A percentile compares a stretch with the other conserved stretches of the same genome.
Conservation (phyloP, 1,139 yeast species). For the Ogataea hybrid region DNA sequence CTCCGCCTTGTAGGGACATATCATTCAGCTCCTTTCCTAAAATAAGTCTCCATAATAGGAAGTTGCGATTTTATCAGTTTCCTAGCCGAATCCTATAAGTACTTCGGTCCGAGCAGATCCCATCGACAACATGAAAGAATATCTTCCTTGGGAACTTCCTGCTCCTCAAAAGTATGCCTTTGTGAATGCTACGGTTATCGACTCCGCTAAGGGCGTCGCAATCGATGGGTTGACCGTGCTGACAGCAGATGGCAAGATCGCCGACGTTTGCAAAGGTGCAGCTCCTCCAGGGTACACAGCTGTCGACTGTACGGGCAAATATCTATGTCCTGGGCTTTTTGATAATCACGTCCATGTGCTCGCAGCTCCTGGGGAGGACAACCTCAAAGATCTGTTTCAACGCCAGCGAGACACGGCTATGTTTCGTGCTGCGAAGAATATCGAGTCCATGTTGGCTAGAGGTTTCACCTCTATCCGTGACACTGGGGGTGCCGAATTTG, state of each 20-base stretch:
- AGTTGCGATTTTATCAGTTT: background rate
- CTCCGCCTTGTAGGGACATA: too few relatives aligned
- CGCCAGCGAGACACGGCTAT: conserved; percentile 24
- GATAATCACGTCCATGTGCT: conserved; percentile 30
- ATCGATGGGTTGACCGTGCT: conserved; percentile 19
- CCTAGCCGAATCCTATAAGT: background rate
- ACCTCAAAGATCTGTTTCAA: conserved; percentile 19
- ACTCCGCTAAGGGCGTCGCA: conserved; percentile 18
- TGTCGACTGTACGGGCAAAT: conserved; percentile 28
- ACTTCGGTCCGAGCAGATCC: background rate
- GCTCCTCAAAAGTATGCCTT: conserved; percentile 22
- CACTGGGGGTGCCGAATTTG: conserved; percentile 29
- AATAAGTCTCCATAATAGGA: background rate
- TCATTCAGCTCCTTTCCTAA: too few relatives aligned
- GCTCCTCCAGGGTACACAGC: conserved; percentile 7
- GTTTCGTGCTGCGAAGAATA: conserved; percentile 22
- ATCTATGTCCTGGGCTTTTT: conserved; percentile 28
- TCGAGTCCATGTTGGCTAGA: conserved; percentile 24
- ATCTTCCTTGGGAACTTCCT: conserved; percentile 28
- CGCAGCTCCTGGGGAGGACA: conserved; percentile 28
- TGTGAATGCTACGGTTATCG: conserved; percentile 23
- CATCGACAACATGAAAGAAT: background rate
- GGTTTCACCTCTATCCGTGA: conserved; percentile 31
- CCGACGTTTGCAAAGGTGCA: background rate
- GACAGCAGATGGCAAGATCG: conserved; percentile 21